Evolutionary conservation across 1,139 yeast genomes (phyloP).

Genomic region (Taphrina populina): DNA sequence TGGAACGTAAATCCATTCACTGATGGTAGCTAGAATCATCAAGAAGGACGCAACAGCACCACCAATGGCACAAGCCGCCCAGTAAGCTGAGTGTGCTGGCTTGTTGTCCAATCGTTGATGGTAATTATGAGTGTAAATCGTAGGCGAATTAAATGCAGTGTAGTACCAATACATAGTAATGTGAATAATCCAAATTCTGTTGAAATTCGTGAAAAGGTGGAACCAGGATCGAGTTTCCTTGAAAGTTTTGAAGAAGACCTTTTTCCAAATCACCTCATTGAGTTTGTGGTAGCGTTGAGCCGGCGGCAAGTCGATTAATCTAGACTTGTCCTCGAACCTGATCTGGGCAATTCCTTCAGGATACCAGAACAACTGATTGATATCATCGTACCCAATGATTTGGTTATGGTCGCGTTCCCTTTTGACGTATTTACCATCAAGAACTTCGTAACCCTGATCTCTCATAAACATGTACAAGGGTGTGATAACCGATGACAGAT

Average conservation of each 20-base stretch:
- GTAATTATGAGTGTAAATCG: constrained; percentile 82
- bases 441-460: constrained; percentile 91
- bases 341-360: constrained; percentile 98
- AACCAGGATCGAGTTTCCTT: constrained; percentile 98
- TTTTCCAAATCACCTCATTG: constrained; percentile 90
- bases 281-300: constrained; percentile 85
- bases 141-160: constrained; percentile 86
- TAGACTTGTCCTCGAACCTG: constrained; percentile 82
- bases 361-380: constrained; percentile 97
- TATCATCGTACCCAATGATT: constrained; percentile 96
- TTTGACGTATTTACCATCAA: constrained; percentile 92
- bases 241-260: constrained; percentile 93
- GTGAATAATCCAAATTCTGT: constrained; percentile 97
- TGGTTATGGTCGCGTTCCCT: constrained; percentile 96
- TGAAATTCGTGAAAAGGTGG: constrained; percentile 90
- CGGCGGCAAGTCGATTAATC: constrained; percentile 84
- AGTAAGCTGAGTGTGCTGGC: constrained; percentile 82
- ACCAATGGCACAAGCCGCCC: constrained; percentile 92
- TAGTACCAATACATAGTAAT: constrained; percentile 91
- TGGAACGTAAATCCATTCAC: constrained; percentile 96
- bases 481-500: constrained; percentile 83
- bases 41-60: constrained; percentile 81
- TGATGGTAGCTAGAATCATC: constrained; percentile 81
- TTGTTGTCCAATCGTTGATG: constrained; percentile 77
- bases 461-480: constrained; percentile 88